Evolutionary conservation across 768 basidiomycete genomes (phyloP).

Genomic region (Xerocomellus amylosporus): DNA sequence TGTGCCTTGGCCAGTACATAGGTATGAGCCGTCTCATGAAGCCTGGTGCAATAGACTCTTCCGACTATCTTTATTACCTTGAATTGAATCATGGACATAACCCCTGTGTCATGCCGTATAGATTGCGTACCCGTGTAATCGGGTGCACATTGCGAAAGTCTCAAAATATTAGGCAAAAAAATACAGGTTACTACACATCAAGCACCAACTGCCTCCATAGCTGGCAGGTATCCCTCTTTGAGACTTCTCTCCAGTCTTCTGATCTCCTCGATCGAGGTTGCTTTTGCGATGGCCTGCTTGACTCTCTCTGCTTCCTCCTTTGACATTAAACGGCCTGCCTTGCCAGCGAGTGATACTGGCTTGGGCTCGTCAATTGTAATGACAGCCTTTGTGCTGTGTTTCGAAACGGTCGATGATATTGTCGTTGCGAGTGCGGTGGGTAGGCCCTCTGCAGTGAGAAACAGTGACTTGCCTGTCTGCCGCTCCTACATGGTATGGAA

Average conservation of each 20-base stretch:
- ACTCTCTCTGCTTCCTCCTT: slow-evolving; percentile 89
- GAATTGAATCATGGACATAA: neutral
- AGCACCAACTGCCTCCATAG: slow-evolving; percentile 75
- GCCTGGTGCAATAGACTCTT: neutral
- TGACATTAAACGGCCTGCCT: slow-evolving; percentile 85
- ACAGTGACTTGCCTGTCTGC: slow-evolving; percentile 65
- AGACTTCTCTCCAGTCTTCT: slow-evolving; percentile 77
- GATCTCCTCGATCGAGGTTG: slow-evolving; percentile 90
- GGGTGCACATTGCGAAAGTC: neutral
- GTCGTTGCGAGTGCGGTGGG: slow-evolving; percentile 79
- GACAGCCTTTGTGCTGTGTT: slow-evolving; percentile 56
- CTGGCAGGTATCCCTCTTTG: slow-evolving; percentile 80
- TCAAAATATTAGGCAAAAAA: slow-evolving; percentile 26
- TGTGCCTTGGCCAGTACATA: slow-evolving; percentile 55
- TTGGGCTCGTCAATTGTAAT: slow-evolving; percentile 81
- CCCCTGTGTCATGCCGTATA: neutral
- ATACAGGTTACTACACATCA: slow-evolving; percentile 42
- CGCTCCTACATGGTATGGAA: slow-evolving; percentile 61
- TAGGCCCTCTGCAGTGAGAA: slow-evolving; percentile 76
- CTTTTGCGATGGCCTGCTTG: slow-evolving; percentile 81
- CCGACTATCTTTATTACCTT: neutral
- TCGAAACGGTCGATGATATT: slow-evolving; percentile 70
- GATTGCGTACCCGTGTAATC: neutral
- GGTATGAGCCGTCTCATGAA: slow-evolving; percentile 35
- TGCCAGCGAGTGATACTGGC: slow-evolving; percentile 49